phyloP scores from a whole-genome alignment of 257 asterid genomes.

The Nicotiana paniculata region DNA sequence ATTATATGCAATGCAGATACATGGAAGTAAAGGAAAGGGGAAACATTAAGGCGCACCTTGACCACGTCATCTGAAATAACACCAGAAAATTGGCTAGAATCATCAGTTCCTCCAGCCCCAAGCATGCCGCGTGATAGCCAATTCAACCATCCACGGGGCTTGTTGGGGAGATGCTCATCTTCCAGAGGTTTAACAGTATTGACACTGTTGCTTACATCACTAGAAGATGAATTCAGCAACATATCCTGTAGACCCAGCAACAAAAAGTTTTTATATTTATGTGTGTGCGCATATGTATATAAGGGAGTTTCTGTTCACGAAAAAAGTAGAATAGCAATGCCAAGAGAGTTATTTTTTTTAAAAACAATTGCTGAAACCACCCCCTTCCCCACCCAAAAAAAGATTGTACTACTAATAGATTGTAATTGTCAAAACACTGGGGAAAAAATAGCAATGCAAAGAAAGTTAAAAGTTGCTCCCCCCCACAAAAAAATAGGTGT shows the following conservation, averaged over 20 bases:
- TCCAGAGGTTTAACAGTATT: constrained; percentile 45
- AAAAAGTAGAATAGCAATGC: background rate
- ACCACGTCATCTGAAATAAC: constrained; percentile 89
- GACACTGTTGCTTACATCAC: constrained; percentile 40
- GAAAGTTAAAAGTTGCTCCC: background rate
- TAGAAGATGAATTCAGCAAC: constrained; percentile 41
- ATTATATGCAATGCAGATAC: background rate
- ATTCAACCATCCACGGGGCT: constrained; percentile 95
- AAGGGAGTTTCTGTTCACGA: background rate
- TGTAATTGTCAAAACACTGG: background rate
- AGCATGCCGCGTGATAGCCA: constrained; percentile 98
- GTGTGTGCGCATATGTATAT: no score
- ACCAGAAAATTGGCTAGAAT: constrained; percentile 86
- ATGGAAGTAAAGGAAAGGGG: constrained; percentile 11
- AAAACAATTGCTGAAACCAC: background rate
- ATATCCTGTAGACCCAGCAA: constrained; percentile 49
- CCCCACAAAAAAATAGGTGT: background rate
- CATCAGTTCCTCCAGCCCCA: constrained; percentile 97
- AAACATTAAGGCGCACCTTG: constrained; percentile 39
- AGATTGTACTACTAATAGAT: background rate
- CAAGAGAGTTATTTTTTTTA: background rate
- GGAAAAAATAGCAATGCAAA: no score
- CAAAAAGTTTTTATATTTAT: background rate
- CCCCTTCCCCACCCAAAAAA: background rate
- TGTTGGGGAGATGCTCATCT: constrained; percentile 57